phyloP scores from a whole-genome alignment of 164 flowering plant genomes.

The Saururus chinensis region DNA sequence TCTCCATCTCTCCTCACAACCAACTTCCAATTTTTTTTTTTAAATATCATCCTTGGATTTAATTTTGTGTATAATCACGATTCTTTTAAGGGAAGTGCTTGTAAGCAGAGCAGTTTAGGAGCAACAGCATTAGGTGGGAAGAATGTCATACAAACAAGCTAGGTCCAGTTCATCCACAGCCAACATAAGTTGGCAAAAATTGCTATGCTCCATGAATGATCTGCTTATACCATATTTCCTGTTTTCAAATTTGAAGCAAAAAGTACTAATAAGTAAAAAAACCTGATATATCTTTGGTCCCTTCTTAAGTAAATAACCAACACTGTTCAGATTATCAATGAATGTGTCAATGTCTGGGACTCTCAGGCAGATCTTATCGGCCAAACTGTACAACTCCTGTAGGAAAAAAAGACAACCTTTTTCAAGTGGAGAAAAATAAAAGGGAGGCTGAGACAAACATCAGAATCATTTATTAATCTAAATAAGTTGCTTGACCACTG shows the following conservation, averaged over 20 bases:
- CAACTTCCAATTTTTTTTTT: too few relatives aligned
- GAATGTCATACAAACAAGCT: too few relatives aligned
- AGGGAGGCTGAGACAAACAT: background rate
- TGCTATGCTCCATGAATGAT: background rate
- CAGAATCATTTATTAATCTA: background rate
- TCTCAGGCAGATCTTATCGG: slow-evolving; percentile 72
- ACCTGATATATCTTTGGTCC: slow-evolving; percentile 97
- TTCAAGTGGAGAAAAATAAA: background rate
- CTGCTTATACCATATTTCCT: background rate
- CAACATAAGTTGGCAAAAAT: background rate
- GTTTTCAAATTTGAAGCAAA: too few relatives aligned
- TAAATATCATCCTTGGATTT: too few relatives aligned
- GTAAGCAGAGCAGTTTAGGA: too few relatives aligned
- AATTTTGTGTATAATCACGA: too few relatives aligned
- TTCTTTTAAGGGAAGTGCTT: too few relatives aligned
- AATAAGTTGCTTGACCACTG: background rate
- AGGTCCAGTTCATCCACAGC: too few relatives aligned
- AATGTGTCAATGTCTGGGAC: slow-evolving; percentile 93
- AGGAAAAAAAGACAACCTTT: slow-evolving; percentile 5
- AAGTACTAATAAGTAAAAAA: slow-evolving; percentile 1
- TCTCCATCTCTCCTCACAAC: too few relatives aligned
- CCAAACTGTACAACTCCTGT: slow-evolving; percentile 94
- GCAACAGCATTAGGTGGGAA: too few relatives aligned
- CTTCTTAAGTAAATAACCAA: slow-evolving; percentile 87
- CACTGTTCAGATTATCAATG: slow-evolving; percentile 76